Evolutionary conservation across 2,329 filamentous ascomycete genomes (phyloP).

Genomic region (Epichloe glyceriae): DNA sequence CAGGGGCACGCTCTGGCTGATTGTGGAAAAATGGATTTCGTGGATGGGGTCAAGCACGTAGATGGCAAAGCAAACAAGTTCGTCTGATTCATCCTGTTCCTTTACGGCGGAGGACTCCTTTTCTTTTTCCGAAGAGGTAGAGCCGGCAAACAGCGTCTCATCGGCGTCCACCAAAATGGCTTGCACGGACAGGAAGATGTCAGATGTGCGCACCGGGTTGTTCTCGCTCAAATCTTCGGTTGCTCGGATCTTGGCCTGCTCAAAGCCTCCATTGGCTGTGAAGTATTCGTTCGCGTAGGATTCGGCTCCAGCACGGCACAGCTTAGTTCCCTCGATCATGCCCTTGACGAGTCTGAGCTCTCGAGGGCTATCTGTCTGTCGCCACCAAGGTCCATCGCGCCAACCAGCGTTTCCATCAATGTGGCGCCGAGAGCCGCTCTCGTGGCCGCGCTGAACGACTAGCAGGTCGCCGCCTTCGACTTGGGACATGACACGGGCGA

Average conservation of each 20-base stretch:
- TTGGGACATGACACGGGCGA: conserved; percentile 95
- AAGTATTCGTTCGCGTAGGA: conserved; percentile 81
- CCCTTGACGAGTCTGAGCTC: conserved; percentile 72
- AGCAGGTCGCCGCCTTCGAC: conserved; percentile 93
- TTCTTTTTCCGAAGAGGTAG: conserved; percentile 38
- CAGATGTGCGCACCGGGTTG: conserved; percentile 83
- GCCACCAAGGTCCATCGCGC: conserved; percentile 96
- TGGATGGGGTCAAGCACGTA: conserved; percentile 83
- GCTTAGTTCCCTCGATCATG: conserved; percentile 75
- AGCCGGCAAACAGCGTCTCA: conserved; percentile 53
- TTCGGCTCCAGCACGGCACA: conserved; percentile 81
- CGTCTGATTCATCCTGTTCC: conserved; percentile 41
- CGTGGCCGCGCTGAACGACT: conserved; percentile 85
- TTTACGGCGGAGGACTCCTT: conserved; percentile 40
- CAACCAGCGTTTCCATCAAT: conserved; percentile 53
- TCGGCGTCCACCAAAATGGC: conserved; percentile 58
- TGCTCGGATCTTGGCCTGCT: conserved; percentile 66
- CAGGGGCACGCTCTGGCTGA: conserved; percentile 72
- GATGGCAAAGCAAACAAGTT: conserved; percentile 59
- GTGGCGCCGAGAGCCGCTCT: conserved; percentile 59
- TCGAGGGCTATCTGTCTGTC: conserved; percentile 53
- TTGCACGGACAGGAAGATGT: conserved; percentile 93
- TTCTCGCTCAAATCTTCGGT: conserved; percentile 66
- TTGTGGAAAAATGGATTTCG: conserved; percentile 69
- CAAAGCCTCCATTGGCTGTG: conserved; percentile 60